Conservation (phyloP, 306 rosid species). For the Gleditsia sinensis region DNA sequence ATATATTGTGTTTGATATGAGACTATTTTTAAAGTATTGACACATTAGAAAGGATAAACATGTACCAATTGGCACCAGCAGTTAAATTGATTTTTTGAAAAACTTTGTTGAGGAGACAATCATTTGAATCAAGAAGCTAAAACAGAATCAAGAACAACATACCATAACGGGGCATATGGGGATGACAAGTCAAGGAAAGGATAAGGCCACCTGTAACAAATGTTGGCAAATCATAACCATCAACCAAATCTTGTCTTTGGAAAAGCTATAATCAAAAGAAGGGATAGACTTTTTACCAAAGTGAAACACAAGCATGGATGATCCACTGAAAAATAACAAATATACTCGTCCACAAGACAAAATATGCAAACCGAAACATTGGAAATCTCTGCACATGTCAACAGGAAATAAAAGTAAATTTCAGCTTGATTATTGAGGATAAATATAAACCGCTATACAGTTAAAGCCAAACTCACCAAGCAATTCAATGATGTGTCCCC, state of each 20-base stretch:
- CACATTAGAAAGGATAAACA: not conserved
- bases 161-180: conserved; percentile 80
- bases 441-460: not conserved
- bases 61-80: not conserved
- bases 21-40: too few species aligned
- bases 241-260: not conserved
- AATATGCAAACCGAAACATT: conserved; percentile 77
- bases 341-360: conserved; percentile 66
- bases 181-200: conserved; percentile 87
- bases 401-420: conserved; percentile 22
- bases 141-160: conserved; percentile 23
- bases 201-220: conserved; percentile 87
- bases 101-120: not conserved
- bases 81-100: not conserved
- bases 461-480: conserved; percentile 58
- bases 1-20: too few species aligned
- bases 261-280: not conserved
- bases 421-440: not conserved
- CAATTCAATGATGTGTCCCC: conserved; percentile 79
- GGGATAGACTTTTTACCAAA: conserved; percentile 51
- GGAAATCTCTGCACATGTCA: conserved; percentile 77
- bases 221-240: conserved; percentile 1
- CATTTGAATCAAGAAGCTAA: conserved; percentile 10
- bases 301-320: conserved; percentile 63
- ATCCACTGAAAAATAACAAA: conserved; percentile 87